phyloP scores from a whole-genome alignment of 2,329 filamentous ascomycete species.

The Escovopsis weberi region DNA sequence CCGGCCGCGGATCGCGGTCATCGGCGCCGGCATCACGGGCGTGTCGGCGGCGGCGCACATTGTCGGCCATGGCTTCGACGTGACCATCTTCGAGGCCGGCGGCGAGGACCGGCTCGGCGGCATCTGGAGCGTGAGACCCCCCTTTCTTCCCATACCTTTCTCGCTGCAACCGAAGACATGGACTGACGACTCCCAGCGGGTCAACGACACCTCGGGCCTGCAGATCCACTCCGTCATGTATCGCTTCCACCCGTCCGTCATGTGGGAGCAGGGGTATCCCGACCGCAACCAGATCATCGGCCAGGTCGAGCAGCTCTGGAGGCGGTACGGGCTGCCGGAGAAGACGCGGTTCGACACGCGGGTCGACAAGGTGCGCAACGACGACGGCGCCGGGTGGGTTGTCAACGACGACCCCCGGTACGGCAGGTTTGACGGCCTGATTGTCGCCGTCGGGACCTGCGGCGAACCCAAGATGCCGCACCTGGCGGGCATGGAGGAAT shows the following conservation, averaged over 20 bases:
- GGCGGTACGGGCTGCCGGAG: slow-evolving; percentile 54
- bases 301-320: slow-evolving; percentile 60
- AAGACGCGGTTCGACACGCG: slow-evolving; percentile 58
- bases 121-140: slow-evolving; percentile 56
- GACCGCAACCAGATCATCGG: slow-evolving; percentile 59
- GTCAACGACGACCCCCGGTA: slow-evolving; percentile 61
- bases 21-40: slow-evolving; percentile 58
- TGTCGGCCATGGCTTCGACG: slow-evolving; percentile 74
- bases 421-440: slow-evolving; percentile 63
- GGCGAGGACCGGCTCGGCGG: slow-evolving; percentile 53
- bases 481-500: slow-evolving; percentile 55
- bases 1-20: slow-evolving; percentile 52
- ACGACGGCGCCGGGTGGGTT: slow-evolving; percentile 57
- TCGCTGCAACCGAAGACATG: neutral
- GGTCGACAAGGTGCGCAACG: slow-evolving; percentile 56
- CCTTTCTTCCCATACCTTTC: neutral
- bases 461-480: slow-evolving; percentile 62
- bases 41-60: slow-evolving; percentile 71
- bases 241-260: slow-evolving; percentile 67
- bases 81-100: slow-evolving; percentile 63
- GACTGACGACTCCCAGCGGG: slow-evolving; percentile 32
- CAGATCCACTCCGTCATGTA: slow-evolving; percentile 84
- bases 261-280: slow-evolving; percentile 65
- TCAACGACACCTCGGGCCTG: slow-evolving; percentile 69
- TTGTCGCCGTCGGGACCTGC: slow-evolving; percentile 68